Conservation (phyloP, 805 yeast species). For the Blastobotrys robertii region DNA sequence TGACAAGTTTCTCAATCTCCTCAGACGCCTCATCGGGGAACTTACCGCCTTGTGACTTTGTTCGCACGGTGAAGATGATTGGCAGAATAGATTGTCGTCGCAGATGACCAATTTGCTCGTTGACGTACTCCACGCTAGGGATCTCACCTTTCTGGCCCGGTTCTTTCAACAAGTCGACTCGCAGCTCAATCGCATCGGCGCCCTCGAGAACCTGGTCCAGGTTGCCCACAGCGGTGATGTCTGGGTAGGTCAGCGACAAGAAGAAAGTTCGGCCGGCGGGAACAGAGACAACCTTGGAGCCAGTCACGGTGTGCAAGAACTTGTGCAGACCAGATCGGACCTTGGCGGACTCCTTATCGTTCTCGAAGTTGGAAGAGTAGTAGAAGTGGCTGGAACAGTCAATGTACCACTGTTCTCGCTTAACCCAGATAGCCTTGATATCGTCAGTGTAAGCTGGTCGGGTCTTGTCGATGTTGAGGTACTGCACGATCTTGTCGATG, state of each 20-base stretch:
- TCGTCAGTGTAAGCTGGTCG: conserved; percentile 85
- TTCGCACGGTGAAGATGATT: conserved; percentile 71
- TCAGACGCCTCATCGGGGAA: conserved; percentile 53
- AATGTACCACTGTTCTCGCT: conserved; percentile 70
- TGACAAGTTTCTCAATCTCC: conserved; percentile 40
- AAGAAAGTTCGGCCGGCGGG: conserved; percentile 47
- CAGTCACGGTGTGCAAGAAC: conserved; percentile 55
- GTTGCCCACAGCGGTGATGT: conserved; percentile 39
- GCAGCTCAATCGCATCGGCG: conserved; percentile 70
- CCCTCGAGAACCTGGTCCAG: conserved; percentile 55
- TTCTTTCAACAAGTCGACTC: conserved; percentile 60
- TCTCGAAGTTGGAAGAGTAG: conserved; percentile 63
- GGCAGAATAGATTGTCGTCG: conserved; percentile 62
- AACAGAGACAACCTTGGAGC: conserved; percentile 32
- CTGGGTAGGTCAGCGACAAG: conserved; percentile 62
- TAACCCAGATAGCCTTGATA: conserved; percentile 70
- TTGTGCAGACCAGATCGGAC: conserved; percentile 50
- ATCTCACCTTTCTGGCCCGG: conserved; percentile 23
- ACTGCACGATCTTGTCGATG: conserved; percentile 65
- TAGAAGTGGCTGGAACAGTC: conserved; percentile 72
- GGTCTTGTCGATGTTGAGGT: conserved; percentile 64
- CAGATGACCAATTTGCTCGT: conserved; percentile 61
- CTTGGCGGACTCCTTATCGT: conserved; percentile 41
- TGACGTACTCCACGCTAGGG: conserved; percentile 41
- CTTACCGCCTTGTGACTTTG: conserved; percentile 70